Evolutionary conservation across 768 basidiomycete genomes (phyloP).

Genomic region (Suillus subalutaceus): DNA sequence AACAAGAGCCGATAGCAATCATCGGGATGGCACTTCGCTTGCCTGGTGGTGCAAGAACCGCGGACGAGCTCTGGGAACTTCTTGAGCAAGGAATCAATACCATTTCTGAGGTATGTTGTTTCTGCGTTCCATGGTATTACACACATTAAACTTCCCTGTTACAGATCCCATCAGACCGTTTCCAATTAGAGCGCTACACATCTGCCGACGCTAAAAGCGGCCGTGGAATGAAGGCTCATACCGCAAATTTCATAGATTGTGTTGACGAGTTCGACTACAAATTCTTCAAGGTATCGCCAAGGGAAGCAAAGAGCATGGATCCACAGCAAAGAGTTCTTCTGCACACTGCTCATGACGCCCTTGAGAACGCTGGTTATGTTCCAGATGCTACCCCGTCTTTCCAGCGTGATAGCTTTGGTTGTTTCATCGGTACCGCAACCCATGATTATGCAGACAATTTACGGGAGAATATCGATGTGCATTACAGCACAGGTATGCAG

Average conservation of each 20-base stretch:
- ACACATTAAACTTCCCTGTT: slow-evolving; percentile 10
- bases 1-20: slow-evolving; percentile 63
- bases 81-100: slow-evolving; percentile 61
- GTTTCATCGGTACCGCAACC: slow-evolving; percentile 70
- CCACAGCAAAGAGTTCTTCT: slow-evolving; percentile 74
- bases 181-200: slow-evolving; percentile 47
- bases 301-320: slow-evolving; percentile 77
- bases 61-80: slow-evolving; percentile 57
- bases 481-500: slow-evolving; percentile 64
- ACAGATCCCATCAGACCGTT: slow-evolving; percentile 66
- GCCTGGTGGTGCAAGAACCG: slow-evolving; percentile 55
- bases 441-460: slow-evolving; percentile 73
- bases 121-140: background rate
- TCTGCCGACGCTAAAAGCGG: slow-evolving; percentile 26
- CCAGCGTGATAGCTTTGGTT: slow-evolving; percentile 58
- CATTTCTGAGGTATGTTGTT: slow-evolving; percentile 49
- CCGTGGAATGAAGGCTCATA: slow-evolving; percentile 52
- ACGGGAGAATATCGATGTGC: slow-evolving; percentile 61
- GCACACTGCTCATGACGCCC: slow-evolving; percentile 66
- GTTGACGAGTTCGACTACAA: slow-evolving; percentile 65
- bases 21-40: slow-evolving; percentile 69
- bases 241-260: slow-evolving; percentile 65
- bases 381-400: slow-evolving; percentile 57
- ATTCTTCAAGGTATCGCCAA: slow-evolving; percentile 74
- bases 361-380: slow-evolving; percentile 73